Percentiles rank a stretch among this genome's conserved stretches.
phyloP scores from a whole-genome alignment of 768 basidiomycete species.

The Naganishia randhawae region DNA sequence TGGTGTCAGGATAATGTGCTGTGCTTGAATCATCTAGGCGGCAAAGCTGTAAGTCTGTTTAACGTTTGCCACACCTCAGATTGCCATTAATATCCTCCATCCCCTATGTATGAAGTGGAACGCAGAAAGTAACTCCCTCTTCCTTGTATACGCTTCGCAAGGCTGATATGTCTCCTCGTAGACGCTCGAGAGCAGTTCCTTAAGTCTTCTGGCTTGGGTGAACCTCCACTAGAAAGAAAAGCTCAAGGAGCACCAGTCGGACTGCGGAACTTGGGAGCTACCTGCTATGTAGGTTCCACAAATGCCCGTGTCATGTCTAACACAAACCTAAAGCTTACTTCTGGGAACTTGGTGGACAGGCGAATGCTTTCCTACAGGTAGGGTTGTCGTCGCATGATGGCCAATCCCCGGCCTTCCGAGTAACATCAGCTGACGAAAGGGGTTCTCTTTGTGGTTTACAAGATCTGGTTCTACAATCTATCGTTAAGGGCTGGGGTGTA shows the following conservation, averaged over 20 bases:
- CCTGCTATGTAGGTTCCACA: conserved; percentile 63
- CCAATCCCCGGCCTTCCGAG: background rate
- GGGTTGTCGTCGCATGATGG: conserved; percentile 21
- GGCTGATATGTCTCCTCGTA: background rate
- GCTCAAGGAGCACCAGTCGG: conserved; percentile 42
- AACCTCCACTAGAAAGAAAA: conserved; percentile 13
- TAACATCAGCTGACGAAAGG: background rate
- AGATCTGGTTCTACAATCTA: conserved; percentile 90
- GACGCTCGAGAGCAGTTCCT: conserved; percentile 4
- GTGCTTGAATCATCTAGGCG: conserved; percentile 83
- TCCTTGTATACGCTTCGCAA: background rate
- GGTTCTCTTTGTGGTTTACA: conserved; percentile 12
- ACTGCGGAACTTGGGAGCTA: conserved; percentile 75
- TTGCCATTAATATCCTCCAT: background rate
- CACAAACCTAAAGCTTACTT: background rate
- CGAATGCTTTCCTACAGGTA: conserved; percentile 92
- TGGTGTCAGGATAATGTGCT: conserved; percentile 73
- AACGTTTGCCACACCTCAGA: too few relatives aligned
- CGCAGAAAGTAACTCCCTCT: background rate
- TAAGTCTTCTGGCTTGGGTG: background rate
- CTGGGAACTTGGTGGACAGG: conserved; percentile 47
- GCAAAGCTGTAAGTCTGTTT: conserved; percentile 68
- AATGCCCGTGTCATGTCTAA: background rate
- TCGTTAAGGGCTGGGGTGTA: conserved; percentile 81
- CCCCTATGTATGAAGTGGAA: conserved; percentile 2